Percentiles rank a stretch among this genome's conserved stretches.
These are phyloP conservation scores for Huiozyma sinensis DNA, from an alignment of 805 yeast genomes.

Conservation along the genomic window DNA sequence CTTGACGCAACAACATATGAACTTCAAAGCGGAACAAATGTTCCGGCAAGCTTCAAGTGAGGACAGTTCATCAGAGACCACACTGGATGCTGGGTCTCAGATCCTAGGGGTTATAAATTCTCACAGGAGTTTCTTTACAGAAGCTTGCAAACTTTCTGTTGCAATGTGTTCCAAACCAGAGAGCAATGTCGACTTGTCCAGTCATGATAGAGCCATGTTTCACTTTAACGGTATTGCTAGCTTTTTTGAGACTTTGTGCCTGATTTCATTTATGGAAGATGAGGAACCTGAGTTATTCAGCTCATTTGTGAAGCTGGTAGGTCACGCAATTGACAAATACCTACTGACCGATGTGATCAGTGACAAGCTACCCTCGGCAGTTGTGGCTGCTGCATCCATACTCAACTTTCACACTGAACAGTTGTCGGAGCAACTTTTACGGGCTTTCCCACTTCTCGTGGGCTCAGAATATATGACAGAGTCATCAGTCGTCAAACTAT, in stretches of 20 bases:
- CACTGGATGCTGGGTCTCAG: constrained; percentile 12
- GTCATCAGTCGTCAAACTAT: constrained; percentile 39
- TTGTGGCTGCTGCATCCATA: constrained; percentile 47
- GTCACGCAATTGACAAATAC: constrained; percentile 40
- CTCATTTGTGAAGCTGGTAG: constrained; percentile 36
- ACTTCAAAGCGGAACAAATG: constrained; percentile 3
- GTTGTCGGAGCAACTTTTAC: constrained; percentile 28
- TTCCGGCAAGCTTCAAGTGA: not conserved
- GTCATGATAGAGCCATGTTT: constrained; percentile 10
- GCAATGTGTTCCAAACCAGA: constrained; percentile 11
- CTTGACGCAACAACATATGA: constrained; percentile 2
- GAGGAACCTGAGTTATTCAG: constrained; percentile 36
- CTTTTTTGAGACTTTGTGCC: constrained; percentile 24
- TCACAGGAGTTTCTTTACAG: constrained; percentile 27
- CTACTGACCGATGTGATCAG: constrained; percentile 26
- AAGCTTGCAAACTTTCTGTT: constrained; percentile 21
- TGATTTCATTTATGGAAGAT: constrained; percentile 30
- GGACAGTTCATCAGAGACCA: not conserved
- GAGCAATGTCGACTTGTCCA: constrained; percentile 12
- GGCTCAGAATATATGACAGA: constrained; percentile 42
- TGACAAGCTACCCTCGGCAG: constrained; percentile 23
- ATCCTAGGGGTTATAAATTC: constrained; percentile 19
- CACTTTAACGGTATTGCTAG: constrained; percentile 31
- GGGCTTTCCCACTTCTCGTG: constrained; percentile 41
- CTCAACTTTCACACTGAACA: constrained; percentile 33